These are phyloP conservation scores for Botrytis aclada DNA, from an alignment of 2,329 filamentous ascomycete species.

Conservation along the genomic window DNA sequence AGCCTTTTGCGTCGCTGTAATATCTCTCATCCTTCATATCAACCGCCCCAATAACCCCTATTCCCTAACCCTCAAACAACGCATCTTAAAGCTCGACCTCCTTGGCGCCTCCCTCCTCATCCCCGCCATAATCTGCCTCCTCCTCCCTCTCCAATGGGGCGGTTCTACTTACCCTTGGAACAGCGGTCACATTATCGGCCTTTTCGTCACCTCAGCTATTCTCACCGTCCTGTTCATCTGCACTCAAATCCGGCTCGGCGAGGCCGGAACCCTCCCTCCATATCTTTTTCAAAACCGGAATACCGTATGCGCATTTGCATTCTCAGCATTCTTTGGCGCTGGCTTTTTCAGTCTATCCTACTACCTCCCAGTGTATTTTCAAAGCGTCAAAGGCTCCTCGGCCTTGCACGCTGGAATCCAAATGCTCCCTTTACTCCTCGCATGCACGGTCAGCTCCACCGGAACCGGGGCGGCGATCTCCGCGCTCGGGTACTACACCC, in stretches of 20 bases:
- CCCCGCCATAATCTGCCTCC: conserved; percentile 39
- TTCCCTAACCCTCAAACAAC: conserved; percentile 25
- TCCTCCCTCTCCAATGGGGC: conserved; percentile 44
- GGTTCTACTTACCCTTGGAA: conserved; percentile 41
- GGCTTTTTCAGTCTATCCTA: conserved; percentile 35
- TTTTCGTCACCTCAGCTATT: conserved; percentile 37
- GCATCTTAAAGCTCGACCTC: conserved; percentile 37
- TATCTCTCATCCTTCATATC: conserved; percentile 44
- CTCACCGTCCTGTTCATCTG: conserved; percentile 34
- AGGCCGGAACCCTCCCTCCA: conserved; percentile 39
- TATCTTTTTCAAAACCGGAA: conserved; percentile 36
- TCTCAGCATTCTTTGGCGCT: conserved; percentile 28
- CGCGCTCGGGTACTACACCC: conserved; percentile 46
- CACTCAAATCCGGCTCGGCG: conserved; percentile 37
- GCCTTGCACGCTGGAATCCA: conserved; percentile 45
- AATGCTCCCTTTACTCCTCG: conserved; percentile 43
- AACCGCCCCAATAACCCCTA: conserved; percentile 37
- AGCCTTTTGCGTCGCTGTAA: conserved; percentile 40
- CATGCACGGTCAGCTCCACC: conserved; percentile 43
- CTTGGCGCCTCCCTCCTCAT: conserved; percentile 39
- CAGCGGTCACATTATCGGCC: conserved; percentile 36
- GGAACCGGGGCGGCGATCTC: conserved; percentile 40
- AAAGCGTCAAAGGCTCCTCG: conserved; percentile 38
- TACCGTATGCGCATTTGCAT: conserved; percentile 23
- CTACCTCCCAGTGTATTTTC: conserved; percentile 38